Evolutionary conservation across 495 filamentous ascomycete genomes (phyloP), one percentile per base, ranked within the genome.

Genomic region (Geoglossum glabrum): DNA sequence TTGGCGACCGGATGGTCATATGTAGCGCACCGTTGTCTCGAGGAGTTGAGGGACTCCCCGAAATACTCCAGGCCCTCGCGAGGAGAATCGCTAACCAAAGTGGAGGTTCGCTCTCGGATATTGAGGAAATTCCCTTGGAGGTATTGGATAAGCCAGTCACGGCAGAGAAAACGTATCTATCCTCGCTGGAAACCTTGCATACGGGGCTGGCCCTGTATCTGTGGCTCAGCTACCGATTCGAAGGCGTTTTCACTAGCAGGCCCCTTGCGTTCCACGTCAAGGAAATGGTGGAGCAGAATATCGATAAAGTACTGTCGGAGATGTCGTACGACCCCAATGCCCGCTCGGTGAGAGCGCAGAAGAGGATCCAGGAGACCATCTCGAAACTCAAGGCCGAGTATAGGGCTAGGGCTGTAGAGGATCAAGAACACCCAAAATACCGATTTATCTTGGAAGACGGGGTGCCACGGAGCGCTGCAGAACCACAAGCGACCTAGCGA

Each of bases 201-300:
- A 87, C 85, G 65, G 72, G 78, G 17, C 68, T 97, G 33, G 84
- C 90, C 21, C 68, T 90, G 21, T 98, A 95, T 63, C 73, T 90
- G 8, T 98, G 92, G 92, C 73, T 97, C 19, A 79, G 78, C 58
- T 85, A 75, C 61, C 73, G 80, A 4, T 82, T 83, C 61, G 66
- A 82, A 11, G 87, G 89, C 54, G 76, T 95, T 11, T 95, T 97
- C 66, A 77, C 75, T 11, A 85, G 83, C 60, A 79, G 88, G 60
- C 73, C 73, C 28, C 77, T 95, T 25, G 87, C 86, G 0, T 78
- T 84, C 55, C 82, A 95, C 67, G 79, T 87, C 36, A 96, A 96
- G 68, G 65, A 68, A 21, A 60, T 94, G 51, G 82, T 88, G 17
- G 90, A 97, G 71, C 73, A 78, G 28, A 78, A 76, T 64, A 95